These are phyloP conservation scores for Rhizophagus prolifer DNA, from an alignment of 192 early-diverging fungal genomes.

Conservation along the genomic window DNA sequence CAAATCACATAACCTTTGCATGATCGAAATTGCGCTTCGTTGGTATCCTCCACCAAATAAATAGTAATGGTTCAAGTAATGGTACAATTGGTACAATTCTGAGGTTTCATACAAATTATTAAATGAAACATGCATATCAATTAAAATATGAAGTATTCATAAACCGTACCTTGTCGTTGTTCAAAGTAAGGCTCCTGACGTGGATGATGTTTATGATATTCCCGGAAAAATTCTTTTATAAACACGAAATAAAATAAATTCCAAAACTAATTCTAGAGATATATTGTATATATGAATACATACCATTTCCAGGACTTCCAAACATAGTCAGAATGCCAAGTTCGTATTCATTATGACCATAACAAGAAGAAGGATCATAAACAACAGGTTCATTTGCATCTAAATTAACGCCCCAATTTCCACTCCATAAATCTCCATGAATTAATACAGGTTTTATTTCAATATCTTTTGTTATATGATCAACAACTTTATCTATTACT, in stretches of 20 bases:
- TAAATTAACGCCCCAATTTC: slow-evolving; percentile 33
- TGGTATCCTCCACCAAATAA: slow-evolving; percentile 34
- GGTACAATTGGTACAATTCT: slow-evolving; percentile 35
- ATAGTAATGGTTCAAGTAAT: slow-evolving; percentile 36
- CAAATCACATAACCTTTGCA: slow-evolving; percentile 18
- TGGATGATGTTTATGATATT: slow-evolving; percentile 37
- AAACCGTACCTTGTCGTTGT: slow-evolving; percentile 25
- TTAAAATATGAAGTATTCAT: background rate
- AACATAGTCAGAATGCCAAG: slow-evolving; percentile 34
- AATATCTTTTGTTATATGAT: slow-evolving; percentile 15
- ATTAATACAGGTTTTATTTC: slow-evolving; percentile 30
- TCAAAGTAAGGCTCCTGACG: slow-evolving; percentile 26
- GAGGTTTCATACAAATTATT: background rate
- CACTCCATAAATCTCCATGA: slow-evolving; percentile 39
- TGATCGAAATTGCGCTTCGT: slow-evolving; percentile 20
- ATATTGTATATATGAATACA: background rate
- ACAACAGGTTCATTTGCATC: slow-evolving; percentile 29
- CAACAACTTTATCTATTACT: slow-evolving; percentile 29
- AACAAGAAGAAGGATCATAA: slow-evolving; percentile 34
- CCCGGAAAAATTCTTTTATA: slow-evolving; percentile 30
- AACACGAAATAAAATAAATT: background rate
- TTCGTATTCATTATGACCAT: slow-evolving; percentile 36
- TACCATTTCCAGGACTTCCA: slow-evolving; percentile 28
- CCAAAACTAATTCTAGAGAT: background rate
- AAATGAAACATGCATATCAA: background rate